A percentile compares a stretch with the other conserved stretches of the same genome.
Conservation (phyloP, 148 eudicot species). For the Chenopodium album region DNA sequence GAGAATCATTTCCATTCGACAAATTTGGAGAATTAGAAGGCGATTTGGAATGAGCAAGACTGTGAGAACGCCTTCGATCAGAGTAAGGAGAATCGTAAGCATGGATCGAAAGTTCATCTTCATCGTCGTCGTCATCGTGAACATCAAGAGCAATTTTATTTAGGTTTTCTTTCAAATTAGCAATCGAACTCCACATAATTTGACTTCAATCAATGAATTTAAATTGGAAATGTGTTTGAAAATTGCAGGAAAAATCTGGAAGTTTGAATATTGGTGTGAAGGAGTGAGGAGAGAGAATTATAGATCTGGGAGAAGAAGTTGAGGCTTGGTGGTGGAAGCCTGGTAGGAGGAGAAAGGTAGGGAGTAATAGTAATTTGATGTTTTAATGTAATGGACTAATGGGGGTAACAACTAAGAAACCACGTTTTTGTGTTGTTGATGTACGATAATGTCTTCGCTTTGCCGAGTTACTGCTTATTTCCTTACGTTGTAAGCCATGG, state of each 20-base stretch:
- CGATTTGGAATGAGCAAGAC: constrained; percentile 39
- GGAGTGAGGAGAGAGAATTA: background rate
- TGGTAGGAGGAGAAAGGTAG: background rate
- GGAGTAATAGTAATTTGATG: background rate
- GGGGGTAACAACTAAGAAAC: background rate
- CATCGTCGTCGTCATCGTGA: constrained; percentile 66
- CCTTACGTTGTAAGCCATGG: too few species aligned
- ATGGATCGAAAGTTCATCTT: constrained; percentile 43
- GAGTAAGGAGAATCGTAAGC: constrained; percentile 31
- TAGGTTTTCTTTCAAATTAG: constrained; percentile 86
- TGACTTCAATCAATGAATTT: constrained; percentile 14
- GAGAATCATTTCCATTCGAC: constrained; percentile 59
- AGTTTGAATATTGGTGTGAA: constrained; percentile 3
- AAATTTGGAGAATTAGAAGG: constrained; percentile 39
- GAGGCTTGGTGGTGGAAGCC: background rate
- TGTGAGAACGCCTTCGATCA: constrained; percentile 60
- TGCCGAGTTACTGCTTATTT: too few species aligned
- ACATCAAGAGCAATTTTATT: constrained; percentile 85
- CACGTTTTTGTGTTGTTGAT: background rate
- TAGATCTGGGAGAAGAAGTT: constrained; percentile 19
- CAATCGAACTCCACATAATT: constrained; percentile 79
- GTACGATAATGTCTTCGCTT: too few species aligned
- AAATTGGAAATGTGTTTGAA: background rate
- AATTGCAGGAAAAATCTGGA: background rate
- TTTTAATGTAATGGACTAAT: background rate